Conservation (phyloP, 148 eudicot species). For the Selenicereus undatus region DNA sequence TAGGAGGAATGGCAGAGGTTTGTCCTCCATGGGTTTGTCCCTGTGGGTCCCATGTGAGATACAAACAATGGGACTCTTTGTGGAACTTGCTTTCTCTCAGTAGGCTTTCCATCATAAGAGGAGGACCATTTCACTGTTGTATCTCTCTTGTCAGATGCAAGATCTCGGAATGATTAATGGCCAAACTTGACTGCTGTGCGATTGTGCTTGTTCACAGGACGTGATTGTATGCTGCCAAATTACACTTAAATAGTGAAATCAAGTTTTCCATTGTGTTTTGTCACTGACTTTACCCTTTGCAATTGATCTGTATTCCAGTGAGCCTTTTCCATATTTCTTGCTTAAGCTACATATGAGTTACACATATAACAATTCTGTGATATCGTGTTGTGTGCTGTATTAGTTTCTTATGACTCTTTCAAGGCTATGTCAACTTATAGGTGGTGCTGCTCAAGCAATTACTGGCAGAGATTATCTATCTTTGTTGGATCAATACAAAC, state of each 20-base stretch:
- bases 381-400: background rate
- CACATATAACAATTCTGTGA: background rate
- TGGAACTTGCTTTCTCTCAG: background rate
- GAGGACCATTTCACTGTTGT: background rate
- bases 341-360: background rate
- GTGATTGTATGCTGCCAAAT: background rate
- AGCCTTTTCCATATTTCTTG: background rate
- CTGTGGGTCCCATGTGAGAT: background rate
- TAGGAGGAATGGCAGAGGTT: background rate
- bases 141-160: background rate
- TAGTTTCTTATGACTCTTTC: slow-evolving; percentile 13
- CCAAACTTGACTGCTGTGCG: background rate
- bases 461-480: slow-evolving; percentile 80
- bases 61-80: background rate
- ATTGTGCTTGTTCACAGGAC: background rate
- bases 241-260: background rate
- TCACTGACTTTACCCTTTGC: background rate
- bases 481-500: slow-evolving; percentile 64
- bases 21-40: background rate
- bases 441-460: slow-evolving; percentile 69
- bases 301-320: background rate
- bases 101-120: background rate
- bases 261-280: background rate
- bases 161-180: background rate
- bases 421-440: slow-evolving; percentile 35